Evolutionary conservation across 305 asterid genomes (phyloP).

Genomic region (Fraxinus paxiana): DNA sequence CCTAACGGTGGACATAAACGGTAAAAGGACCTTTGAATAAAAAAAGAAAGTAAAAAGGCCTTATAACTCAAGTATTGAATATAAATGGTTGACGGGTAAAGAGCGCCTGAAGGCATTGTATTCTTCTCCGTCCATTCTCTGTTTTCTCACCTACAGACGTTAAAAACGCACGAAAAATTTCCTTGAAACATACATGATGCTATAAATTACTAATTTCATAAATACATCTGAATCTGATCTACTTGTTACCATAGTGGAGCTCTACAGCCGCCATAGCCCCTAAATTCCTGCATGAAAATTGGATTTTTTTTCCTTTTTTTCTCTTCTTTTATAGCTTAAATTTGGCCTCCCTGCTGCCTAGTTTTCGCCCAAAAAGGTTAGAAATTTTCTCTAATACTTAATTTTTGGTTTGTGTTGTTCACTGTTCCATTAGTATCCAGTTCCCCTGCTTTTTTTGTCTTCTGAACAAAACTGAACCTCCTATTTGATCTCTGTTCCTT

Average conservation of each 20-base stretch:
- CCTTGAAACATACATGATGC: slow-evolving; percentile 1
- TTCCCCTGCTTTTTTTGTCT: background rate
- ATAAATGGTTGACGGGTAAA: background rate
- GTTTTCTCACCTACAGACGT: background rate
- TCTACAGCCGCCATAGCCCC: slow-evolving; percentile 11
- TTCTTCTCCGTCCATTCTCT: slow-evolving; percentile 5
- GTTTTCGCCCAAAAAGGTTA: slow-evolving; percentile 20
- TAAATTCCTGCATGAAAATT: slow-evolving; percentile 11
- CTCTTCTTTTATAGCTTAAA: background rate
- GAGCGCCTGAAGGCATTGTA: slow-evolving; percentile 29
- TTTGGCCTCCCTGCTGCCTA: background rate
- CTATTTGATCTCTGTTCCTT: background rate
- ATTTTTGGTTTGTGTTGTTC: background rate
- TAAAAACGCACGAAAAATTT: background rate
- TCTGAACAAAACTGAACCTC: background rate
- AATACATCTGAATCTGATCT: background rate
- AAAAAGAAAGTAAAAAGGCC: background rate
- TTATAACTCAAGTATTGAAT: background rate
- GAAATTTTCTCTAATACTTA: background rate
- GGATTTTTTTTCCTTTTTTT: background rate
- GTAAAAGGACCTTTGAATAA: background rate
- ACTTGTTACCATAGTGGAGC: too few relatives aligned
- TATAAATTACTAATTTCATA: background rate
- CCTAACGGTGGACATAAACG: background rate
- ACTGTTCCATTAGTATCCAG: slow-evolving; percentile 10